Evolutionary conservation across 257 asterid genomes (phyloP).

Genomic region (Petrea volubilis): DNA sequence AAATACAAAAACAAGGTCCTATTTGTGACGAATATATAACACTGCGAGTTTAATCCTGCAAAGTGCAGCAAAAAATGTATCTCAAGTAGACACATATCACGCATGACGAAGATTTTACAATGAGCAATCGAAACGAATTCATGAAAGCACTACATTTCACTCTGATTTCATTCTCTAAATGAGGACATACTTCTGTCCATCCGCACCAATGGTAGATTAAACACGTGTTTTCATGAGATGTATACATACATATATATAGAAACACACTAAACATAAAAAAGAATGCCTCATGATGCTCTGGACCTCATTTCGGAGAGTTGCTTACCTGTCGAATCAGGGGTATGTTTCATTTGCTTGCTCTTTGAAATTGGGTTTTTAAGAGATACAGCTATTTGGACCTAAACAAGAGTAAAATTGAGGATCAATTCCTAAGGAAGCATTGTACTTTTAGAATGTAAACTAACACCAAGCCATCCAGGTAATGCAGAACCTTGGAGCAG

Average conservation of each 20-base stretch:
- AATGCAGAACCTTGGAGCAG: slow-evolving; percentile 47
- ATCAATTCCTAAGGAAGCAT: too few relatives aligned
- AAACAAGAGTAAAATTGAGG: too few relatives aligned
- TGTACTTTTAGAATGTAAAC: not conserved
- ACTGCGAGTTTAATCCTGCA: too few relatives aligned
- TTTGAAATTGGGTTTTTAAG: slow-evolving; percentile 47
- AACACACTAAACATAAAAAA: too few relatives aligned
- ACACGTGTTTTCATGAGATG: too few relatives aligned
- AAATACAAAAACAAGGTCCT: not conserved
- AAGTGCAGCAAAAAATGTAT: too few relatives aligned
- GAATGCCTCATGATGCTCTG: slow-evolving; percentile 25
- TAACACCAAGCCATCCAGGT: not conserved
- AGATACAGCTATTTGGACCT: slow-evolving; percentile 45
- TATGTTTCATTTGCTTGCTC: slow-evolving; percentile 37
- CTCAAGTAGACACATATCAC: not conserved
- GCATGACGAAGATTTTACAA: not conserved
- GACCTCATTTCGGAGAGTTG: slow-evolving; percentile 29
- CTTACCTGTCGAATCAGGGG: slow-evolving; percentile 19
- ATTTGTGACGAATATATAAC: too few relatives aligned
- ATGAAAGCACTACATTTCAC: not conserved
- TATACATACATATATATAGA: too few relatives aligned
- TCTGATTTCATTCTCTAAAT: too few relatives aligned
- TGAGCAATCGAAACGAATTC: not conserved
- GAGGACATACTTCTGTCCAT: not conserved
- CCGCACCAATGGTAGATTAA: not conserved